These are phyloP conservation scores for Trichophyton simii DNA, from an alignment of 2,329 filamentous ascomycete species.

Conservation along the genomic window DNA sequence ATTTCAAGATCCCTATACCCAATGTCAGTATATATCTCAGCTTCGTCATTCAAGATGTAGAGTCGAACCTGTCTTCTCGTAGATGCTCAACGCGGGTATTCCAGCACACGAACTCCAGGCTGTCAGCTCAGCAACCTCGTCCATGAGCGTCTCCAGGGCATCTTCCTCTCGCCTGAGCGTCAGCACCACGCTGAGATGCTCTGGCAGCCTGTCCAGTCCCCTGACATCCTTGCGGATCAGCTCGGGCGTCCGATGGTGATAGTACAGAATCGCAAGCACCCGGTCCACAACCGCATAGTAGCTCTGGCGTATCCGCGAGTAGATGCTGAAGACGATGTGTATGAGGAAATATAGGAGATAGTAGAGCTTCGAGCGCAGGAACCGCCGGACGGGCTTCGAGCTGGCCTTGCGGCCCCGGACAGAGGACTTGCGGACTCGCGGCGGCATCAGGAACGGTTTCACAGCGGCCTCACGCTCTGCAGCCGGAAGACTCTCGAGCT, in stretches of 20 bases:
- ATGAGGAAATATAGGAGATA: conserved; percentile 34
- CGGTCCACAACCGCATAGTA: conserved; percentile 69
- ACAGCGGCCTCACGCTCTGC: conserved; percentile 41
- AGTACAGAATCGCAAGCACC: conserved; percentile 69
- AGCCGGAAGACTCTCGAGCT: conserved; percentile 30
- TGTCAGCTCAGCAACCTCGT: conserved; percentile 80
- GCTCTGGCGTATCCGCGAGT: conserved; percentile 66
- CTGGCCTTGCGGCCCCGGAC: conserved; percentile 15
- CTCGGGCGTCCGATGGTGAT: conserved; percentile 91
- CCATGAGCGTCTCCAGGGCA: conserved; percentile 69
- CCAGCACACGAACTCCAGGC: conserved; percentile 88
- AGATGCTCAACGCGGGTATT: conserved; percentile 76
- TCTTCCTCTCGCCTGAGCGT: conserved; percentile 57
- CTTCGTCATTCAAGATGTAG: not conserved
- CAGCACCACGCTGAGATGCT: conserved; percentile 78
- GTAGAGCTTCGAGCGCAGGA: conserved; percentile 34
- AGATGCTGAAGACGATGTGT: conserved; percentile 75
- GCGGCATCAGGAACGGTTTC: conserved; percentile 42
- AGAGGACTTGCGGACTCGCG: conserved; percentile 18
- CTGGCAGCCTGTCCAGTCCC: conserved; percentile 58
- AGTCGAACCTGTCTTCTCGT: conserved; percentile 70
- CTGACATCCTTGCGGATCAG: conserved; percentile 80
- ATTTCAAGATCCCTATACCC: conserved; percentile 70
- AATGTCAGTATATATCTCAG: not conserved
- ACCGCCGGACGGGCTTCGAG: conserved; percentile 31